phyloP scores from a whole-genome alignment of 2,329 filamentous ascomycete species.

The Hypoxylon sp. region DNA sequence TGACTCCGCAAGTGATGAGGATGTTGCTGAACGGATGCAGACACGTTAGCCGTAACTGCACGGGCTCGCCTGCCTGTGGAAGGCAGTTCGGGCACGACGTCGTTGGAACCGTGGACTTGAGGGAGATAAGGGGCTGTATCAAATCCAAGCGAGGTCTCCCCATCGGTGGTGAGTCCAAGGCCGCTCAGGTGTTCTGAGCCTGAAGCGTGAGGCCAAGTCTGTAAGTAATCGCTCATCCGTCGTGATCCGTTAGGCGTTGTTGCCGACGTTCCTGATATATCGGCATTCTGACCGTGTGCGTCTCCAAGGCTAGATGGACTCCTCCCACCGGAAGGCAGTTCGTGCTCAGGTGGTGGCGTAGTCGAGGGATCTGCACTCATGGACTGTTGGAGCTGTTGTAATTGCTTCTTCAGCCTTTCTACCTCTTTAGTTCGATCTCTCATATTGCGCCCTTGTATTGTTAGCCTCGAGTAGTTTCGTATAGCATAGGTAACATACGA shows the following conservation, averaged over 20 bases:
- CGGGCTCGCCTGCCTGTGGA: constrained; percentile 43
- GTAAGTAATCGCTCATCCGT: constrained; percentile 49
- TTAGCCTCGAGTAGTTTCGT: constrained; percentile 16
- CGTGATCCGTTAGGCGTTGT: constrained; percentile 41
- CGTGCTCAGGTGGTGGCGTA: constrained; percentile 50
- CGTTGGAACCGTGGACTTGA: constrained; percentile 43
- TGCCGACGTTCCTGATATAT: constrained; percentile 27
- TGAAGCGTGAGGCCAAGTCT: constrained; percentile 47
- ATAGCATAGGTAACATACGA: constrained; percentile 43
- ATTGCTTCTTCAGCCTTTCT: constrained; percentile 52
- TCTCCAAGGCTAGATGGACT: constrained; percentile 46
- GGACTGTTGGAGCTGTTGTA: constrained; percentile 50
- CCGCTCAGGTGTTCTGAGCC: constrained; percentile 45
- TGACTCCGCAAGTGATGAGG: constrained; percentile 48
- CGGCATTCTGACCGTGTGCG: constrained; percentile 37
- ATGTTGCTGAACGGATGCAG: constrained; percentile 42
- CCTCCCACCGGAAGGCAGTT: constrained; percentile 44
- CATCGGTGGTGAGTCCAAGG: constrained; percentile 47
- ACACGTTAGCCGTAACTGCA: constrained; percentile 45
- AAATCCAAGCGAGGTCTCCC: constrained; percentile 46
- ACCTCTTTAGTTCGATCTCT: constrained; percentile 52
- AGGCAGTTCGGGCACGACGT: constrained; percentile 46
- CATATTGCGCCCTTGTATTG: constrained; percentile 50
- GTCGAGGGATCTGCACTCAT: constrained; percentile 46
- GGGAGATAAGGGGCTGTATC: constrained; percentile 45